Base-by-base conservation (phyloP, 2,329 filamentous ascomycete species). In the Mycosphaerelloides madeirae region DNA sequence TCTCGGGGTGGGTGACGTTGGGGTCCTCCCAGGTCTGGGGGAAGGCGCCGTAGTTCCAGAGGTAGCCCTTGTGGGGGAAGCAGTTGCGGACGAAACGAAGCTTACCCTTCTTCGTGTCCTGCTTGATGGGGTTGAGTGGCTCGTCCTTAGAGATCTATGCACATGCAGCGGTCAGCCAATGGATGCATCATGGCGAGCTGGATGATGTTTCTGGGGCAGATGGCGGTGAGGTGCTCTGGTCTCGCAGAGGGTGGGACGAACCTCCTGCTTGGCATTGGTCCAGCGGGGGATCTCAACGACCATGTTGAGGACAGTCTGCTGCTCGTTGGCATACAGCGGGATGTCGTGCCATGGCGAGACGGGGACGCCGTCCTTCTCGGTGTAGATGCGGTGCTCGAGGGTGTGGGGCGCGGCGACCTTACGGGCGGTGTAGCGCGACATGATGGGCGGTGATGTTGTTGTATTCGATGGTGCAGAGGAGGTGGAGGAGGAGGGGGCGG, bases 1-100 rank as follows among this genome's bases (percentile, higher is more conserved):
- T 98, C 81, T 98, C 93, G 54, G 90, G 91, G 81, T 98, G 93
- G 63, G 91, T 74, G 61, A 83, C 75, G 70, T 95, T 95, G 72
- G 93, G 93, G 77, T 98, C 93, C 76, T 98, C 93, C 93, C 93
- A 98, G 62, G 93, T 98, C 90, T 96, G 65, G 64, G 93, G 93
- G 84, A 98, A 97, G 72, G 90, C 90, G 76, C 93, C 93, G 76
- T 98, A 98, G 83, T 98, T 98, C 93, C 93, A 98, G 63, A 98
- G 87, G 75, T 98, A 98, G 59, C 93, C 93, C 83, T 98, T 97
- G 85, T 98, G 93, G 63, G 93, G 93, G 82, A 98, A 98, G 84
- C 93, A 98, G 85, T 98, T 98, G 76, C 93, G 89, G 69, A 98
- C 93, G 70, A 85, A 98, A 67, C 93, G 87, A 65, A 97, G 89